phyloP scores from a whole-genome alignment of 768 basidiomycete genomes.

The Pleurotus giganteus region DNA sequence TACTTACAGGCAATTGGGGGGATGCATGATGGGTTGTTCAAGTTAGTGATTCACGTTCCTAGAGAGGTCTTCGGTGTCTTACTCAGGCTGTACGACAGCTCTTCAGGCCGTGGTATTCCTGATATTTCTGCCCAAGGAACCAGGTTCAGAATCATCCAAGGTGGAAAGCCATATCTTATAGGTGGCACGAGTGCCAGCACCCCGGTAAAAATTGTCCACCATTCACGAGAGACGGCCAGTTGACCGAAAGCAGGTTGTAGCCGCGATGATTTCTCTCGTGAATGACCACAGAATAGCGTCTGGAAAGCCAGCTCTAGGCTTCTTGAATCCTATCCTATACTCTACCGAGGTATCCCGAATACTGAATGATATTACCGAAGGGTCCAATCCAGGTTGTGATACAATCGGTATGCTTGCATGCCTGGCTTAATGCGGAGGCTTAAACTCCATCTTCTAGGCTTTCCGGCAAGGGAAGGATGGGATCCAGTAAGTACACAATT shows the following conservation, averaged over 20 bases:
- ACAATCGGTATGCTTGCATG: background rate
- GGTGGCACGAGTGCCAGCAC: conserved; percentile 27
- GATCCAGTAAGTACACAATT: conserved; percentile 17
- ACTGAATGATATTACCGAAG: conserved; percentile 39
- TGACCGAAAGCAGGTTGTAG: conserved; percentile 31
- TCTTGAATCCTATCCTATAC: conserved; percentile 20
- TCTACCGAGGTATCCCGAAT: conserved; percentile 4
- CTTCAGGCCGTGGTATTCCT: conserved; percentile 29
- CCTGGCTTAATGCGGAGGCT: background rate
- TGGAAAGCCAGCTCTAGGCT: conserved; percentile 35
- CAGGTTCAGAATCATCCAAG: conserved; percentile 20
- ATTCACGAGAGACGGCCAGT: conserved; percentile 5
- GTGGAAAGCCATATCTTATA: conserved; percentile 27
- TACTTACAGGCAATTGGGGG: conserved; percentile 22
- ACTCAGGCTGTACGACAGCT: conserved; percentile 31
- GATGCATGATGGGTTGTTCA: conserved; percentile 32
- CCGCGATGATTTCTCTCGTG: conserved; percentile 43
- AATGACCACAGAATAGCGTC: conserved; percentile 42
- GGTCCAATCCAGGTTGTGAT: conserved; percentile 23
- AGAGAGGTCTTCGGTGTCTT: background rate
- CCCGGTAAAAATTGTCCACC: background rate
- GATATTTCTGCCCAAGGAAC: conserved; percentile 23
- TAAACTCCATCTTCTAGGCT: conserved; percentile 16
- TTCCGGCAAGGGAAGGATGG: conserved; percentile 20
- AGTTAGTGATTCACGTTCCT: conserved; percentile 15